A percentile compares a stretch with the other conserved stretches of the same genome.
Evolutionary conservation across 805 yeast genomes (phyloP).

Genomic region (Limtongozyma cylindracea): DNA sequence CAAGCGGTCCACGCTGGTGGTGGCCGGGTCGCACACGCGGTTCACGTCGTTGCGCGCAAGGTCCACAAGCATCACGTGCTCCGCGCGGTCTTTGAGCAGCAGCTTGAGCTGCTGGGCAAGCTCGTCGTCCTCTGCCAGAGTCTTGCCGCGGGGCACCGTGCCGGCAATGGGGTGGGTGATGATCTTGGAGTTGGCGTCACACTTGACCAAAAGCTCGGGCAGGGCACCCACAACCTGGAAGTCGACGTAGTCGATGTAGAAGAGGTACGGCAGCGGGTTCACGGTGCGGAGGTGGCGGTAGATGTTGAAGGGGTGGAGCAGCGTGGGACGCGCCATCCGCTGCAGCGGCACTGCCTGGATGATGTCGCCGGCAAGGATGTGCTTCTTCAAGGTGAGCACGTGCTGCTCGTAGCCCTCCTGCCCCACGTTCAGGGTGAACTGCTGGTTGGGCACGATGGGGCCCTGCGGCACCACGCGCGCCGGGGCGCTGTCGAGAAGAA

Average conservation of each 20-base stretch:
- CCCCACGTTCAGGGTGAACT: slow-evolving; percentile 74
- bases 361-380: slow-evolving; percentile 77
- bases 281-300: slow-evolving; percentile 88
- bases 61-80: slow-evolving; percentile 96
- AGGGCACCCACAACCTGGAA: slow-evolving; percentile 96
- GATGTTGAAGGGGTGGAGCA: slow-evolving; percentile 87
- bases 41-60: slow-evolving; percentile 91
- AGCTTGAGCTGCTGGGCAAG: slow-evolving; percentile 51
- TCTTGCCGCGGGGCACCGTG: slow-evolving; percentile 73
- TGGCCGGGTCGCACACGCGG: slow-evolving; percentile 71
- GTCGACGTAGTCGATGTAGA: slow-evolving; percentile 75
- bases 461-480: too few species aligned
- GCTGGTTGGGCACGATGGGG: slow-evolving; percentile 38
- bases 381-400: slow-evolving; percentile 50
- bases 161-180: slow-evolving; percentile 98
- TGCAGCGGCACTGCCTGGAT: slow-evolving; percentile 98
- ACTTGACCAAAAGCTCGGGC: slow-evolving; percentile 77
- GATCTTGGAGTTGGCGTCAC: slow-evolving; percentile 45
- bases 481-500: slow-evolving; percentile 17
- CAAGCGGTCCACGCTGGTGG: slow-evolving; percentile 72
- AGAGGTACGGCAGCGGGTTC: slow-evolving; percentile 93
- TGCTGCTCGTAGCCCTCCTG: slow-evolving; percentile 79
- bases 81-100: slow-evolving; percentile 84
- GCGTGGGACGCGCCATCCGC: slow-evolving; percentile 85
- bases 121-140: slow-evolving; percentile 75